Base-by-base conservation (phyloP, 441 rosid genomes). In the Mallotus repandus region DNA sequence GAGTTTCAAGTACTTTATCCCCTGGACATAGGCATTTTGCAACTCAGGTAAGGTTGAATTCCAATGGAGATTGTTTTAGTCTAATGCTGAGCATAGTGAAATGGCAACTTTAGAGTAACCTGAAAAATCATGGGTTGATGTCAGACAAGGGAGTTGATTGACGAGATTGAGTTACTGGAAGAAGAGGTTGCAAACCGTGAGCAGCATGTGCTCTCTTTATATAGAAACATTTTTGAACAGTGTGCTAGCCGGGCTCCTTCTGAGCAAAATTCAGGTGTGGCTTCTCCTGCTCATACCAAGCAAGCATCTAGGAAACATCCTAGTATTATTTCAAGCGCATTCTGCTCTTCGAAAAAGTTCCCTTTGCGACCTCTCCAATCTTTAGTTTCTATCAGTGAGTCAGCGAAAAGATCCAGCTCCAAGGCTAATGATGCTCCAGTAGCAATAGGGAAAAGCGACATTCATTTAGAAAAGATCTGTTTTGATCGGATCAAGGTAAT, bases 11-110 rank as follows among this genome's bases (percentile, higher is more conserved):
- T 74, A 88, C 90, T 61, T 77, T 94, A 78, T 94, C 98, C 66
- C 97, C 96, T 19, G 97, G 98, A 22, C 97, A 91, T 72, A 84
- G 89, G 78, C 92, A 94, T 81, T 89, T 94, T 71, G 76, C 92
- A 68, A 69, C 88, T 50, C 89, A 90, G 86, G 97, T 91, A 77
- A 32, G 74, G 38, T 58, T 63, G 21, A 50, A 45, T 41, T 63
- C 52, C 21, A 2, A 52, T 32, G 4, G 46, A 14, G 54, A 32
- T 68, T 68, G 9, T 2, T 68, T 53, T 35, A 19, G 29, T 35
- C 50, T 35, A 9, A 29, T 16, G 35, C 14, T 18, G 16, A 52
- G 59, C 48, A 29, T 1, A 13, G 1, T 35, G 15, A n/a, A 5
- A 55, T 49, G 32, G 14, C 9, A 21, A 52, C 19, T 58, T 61